Percentiles rank a stretch among this genome's conserved stretches.
phyloP scores from a whole-genome alignment of 176 grass and related monocot species.

The Oryza australiensis region DNA sequence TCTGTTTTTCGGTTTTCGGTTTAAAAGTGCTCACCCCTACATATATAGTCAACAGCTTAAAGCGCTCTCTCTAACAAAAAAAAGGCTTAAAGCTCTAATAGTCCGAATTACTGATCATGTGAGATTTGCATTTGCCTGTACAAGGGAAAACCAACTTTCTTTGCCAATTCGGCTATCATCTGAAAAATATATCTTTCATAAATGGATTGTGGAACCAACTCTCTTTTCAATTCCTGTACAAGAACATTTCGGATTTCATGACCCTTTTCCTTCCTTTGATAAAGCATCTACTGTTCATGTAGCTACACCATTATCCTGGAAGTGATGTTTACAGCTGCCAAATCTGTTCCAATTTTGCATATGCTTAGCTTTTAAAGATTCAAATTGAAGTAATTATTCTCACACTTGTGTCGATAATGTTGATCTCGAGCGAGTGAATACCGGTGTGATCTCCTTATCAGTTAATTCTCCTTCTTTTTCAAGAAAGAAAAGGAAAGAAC shows the following conservation, averaged over 20 bases:
- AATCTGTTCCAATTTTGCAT: background rate
- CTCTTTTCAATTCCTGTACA: background rate
- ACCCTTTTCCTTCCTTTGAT: background rate
- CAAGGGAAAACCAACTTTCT: too few relatives aligned
- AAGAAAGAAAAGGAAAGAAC: constrained; percentile 2
- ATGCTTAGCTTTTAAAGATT: background rate
- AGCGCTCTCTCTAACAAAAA: background rate
- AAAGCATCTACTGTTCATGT: background rate
- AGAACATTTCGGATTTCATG: background rate
- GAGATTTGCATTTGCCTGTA: too few relatives aligned
- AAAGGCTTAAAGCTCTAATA: background rate
- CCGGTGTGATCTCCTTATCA: background rate
- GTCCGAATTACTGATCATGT: background rate
- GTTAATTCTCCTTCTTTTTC: background rate
- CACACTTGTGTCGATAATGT: background rate
- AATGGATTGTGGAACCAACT: background rate
- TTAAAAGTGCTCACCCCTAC: too few relatives aligned
- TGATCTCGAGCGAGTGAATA: background rate
- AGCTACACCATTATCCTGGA: background rate
- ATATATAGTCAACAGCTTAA: background rate
- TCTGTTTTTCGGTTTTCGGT: too few relatives aligned
- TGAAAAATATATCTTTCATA: background rate
- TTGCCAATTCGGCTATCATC: too few relatives aligned
- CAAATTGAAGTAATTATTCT: constrained; percentile 28
- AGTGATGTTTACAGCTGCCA: background rate